Base-by-base conservation (phyloP, 1,284 basidiomycete genomes). In the Cutaneotrichosporon sp. region DNA sequence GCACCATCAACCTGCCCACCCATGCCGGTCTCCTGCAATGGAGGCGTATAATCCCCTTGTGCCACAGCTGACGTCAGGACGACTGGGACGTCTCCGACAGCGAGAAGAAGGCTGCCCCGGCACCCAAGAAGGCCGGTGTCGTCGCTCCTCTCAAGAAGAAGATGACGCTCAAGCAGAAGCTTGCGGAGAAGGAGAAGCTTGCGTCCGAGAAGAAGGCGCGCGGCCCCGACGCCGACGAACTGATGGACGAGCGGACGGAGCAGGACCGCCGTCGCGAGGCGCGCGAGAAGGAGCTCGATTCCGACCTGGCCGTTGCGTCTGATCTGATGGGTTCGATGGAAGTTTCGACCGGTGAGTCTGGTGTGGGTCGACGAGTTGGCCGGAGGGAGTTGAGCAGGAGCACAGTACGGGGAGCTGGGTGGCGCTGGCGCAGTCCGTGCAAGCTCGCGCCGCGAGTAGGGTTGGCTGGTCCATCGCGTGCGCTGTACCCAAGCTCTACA, bases 1-100 rank as follows among this genome's bases (percentile, higher is more conserved):
- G 10, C 46, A 14, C 46, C 46, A 18, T 13, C 34, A 9, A 36
- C 34, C 7, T 36, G 22, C 22, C 8, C 16, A 9, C 50, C 18
- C 50, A 22, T 26, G 9, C 26, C 21, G 9, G 6, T 22, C 18
- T 10, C 9, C 21, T 52, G 32, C 60, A 64, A 47, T 18, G 46
- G 5, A 36, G 34, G 34, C 34, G 2, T 36, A 9, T 8, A 3
- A 36, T 1, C 34, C 34, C 34, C 34, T 36, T 5, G 34, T 13
- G 57, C 67, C 53, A 10, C 50, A 26, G 59, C 62, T 65, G 13
- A 64, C 61, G 31, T 14, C 64, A 95, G 90, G 92, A 91, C 76
- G 92, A 95, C 80, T 97, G 93, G 94, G 94, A 97, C 70, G 90
- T 85, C 51, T 91, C 90, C 6, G 89, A 89, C n/a, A 89, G 90